These are phyloP conservation scores for Polygonum maritimum DNA, from an alignment of 148 eudicot genomes.

Conservation along the genomic window DNA sequence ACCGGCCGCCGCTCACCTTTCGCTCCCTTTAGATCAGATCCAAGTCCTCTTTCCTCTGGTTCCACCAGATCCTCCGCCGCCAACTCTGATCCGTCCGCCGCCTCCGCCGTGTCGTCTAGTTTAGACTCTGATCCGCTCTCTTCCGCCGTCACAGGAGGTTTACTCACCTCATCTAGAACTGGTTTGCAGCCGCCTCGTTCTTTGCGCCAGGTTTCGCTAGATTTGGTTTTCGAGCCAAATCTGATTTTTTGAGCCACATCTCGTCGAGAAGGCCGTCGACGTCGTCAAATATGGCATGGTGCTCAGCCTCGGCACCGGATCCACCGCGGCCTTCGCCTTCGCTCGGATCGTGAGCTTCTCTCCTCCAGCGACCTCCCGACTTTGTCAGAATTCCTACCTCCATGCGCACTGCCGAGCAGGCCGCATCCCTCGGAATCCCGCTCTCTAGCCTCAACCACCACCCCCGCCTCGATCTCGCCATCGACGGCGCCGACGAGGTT, in stretches of 20 bases:
- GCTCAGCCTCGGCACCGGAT: conserved; percentile 91
- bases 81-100: conserved; percentile 32
- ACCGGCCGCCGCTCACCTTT: too few species aligned
- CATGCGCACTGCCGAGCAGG: conserved; percentile 74
- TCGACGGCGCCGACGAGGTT: conserved; percentile 93
- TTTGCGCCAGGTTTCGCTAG: too few species aligned
- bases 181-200: too few species aligned
- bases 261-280: conserved; percentile 85
- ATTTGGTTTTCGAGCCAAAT: too few species aligned
- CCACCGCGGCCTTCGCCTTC: conserved; percentile 88
- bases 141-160: conserved; percentile 22
- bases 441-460: conserved; percentile 57
- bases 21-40: too few species aligned
- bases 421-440: conserved; percentile 53
- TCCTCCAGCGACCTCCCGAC: conserved; percentile 38
- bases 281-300: conserved; percentile 85
- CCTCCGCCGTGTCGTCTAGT: conserved; percentile 48
- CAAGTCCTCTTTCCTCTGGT: conserved; percentile 38
- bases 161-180: neutral
- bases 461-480: conserved; percentile 77
- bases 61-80: conserved; percentile 33
- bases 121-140: conserved; percentile 31
- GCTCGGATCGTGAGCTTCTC: conserved; percentile 53
- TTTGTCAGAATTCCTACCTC: conserved; percentile 88
- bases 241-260: too few species aligned